Conservation (phyloP, 352 stramenopile species). For the Blastocystis sp. region DNA sequence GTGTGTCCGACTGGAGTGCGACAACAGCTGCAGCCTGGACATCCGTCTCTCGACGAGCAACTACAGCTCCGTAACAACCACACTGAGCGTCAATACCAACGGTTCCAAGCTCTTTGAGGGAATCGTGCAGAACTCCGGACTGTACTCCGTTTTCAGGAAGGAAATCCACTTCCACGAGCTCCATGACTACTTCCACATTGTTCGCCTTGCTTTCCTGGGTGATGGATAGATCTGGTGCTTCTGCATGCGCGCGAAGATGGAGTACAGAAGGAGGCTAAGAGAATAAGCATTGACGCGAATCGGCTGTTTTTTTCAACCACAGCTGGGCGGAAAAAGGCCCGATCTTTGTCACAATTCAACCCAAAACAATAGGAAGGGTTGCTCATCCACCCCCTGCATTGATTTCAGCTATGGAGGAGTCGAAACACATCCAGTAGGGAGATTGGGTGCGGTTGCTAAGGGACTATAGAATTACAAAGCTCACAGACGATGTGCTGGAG, state of each 20-base stretch:
- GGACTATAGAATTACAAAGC: slow-evolving; percentile 55
- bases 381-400: background rate
- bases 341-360: background rate
- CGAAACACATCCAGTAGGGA: slow-evolving; percentile 59
- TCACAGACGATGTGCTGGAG: slow-evolving; percentile 61
- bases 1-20: background rate
- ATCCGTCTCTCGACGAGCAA: slow-evolving; percentile 63
- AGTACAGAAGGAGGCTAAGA: background rate
- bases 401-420: slow-evolving; percentile 51
- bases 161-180: slow-evolving; percentile 54
- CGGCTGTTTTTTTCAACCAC: background rate
- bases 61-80: slow-evolving; percentile 9
- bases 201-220: background rate
- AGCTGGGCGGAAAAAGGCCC: background rate
- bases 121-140: slow-evolving; percentile 22
- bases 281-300: background rate
- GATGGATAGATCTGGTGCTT: slow-evolving; percentile 23
- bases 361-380: background rate
- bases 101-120: background rate
- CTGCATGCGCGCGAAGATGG: background rate
- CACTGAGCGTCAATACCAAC: background rate
- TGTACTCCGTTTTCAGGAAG: background rate
- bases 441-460: background rate
- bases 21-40: slow-evolving; percentile 8
- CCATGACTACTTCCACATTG: slow-evolving; percentile 44